A percentile compares a stretch with the other conserved stretches of the same genome.
These are phyloP conservation scores for Emericellopsis cladophorae DNA, from an alignment of 2,329 filamentous ascomycete species.

Conservation along the genomic window DNA sequence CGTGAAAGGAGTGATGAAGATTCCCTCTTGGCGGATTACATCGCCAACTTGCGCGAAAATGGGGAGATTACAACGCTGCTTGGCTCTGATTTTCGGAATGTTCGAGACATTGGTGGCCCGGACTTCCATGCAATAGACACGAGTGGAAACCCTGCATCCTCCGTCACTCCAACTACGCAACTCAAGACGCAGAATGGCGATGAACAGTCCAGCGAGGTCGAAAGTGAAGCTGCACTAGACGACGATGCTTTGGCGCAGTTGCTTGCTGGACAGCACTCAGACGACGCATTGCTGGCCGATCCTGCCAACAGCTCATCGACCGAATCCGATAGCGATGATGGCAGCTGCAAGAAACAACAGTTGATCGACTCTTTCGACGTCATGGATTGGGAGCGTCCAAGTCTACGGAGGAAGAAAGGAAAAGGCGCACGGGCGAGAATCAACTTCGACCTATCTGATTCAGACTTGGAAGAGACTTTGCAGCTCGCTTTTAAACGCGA, in stretches of 20 bases:
- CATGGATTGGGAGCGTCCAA: conserved; percentile 70
- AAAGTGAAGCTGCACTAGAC: conserved; percentile 7
- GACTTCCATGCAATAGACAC: background rate
- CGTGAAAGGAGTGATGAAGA: conserved; percentile 30
- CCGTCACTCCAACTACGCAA: too few relatives aligned
- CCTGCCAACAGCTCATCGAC: background rate
- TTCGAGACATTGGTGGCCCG: conserved; percentile 12
- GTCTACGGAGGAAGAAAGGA: conserved; percentile 51
- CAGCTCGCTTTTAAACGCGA: conserved; percentile 53
- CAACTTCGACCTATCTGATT: conserved; percentile 45
- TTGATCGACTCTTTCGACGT: conserved; percentile 57
- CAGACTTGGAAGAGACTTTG: conserved; percentile 51
- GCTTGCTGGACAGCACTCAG: conserved; percentile 9
- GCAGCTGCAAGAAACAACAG: conserved; percentile 26
- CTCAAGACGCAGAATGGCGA: background rate
- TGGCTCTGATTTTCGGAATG: conserved; percentile 43
- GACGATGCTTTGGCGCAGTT: conserved; percentile 12
- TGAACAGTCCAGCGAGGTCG: background rate
- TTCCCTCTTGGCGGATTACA: conserved; percentile 54
- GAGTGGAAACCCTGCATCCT: background rate
- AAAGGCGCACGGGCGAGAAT: conserved; percentile 47
- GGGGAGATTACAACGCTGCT: conserved; percentile 47
- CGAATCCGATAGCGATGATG: conserved; percentile 13
- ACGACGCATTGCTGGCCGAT: conserved; percentile 6
- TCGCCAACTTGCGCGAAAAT: conserved; percentile 48